Percentiles rank a stretch among this genome's conserved stretches.
Evolutionary conservation across 352 stramenopile species (phyloP).

Genomic region (Pythium scleroteichum): DNA sequence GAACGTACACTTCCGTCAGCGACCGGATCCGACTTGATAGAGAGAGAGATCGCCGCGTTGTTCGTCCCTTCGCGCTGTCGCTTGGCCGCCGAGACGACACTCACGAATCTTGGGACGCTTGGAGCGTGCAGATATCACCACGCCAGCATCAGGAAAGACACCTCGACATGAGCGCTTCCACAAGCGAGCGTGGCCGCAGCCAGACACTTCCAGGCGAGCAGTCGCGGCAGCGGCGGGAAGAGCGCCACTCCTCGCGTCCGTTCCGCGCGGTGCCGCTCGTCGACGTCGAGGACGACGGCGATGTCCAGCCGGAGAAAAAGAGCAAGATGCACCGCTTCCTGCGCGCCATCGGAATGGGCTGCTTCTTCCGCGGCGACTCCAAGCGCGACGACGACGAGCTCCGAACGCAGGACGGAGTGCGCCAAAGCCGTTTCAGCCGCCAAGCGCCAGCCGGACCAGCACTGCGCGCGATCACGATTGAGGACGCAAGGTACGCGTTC

Average conservation of each 20-base stretch:
- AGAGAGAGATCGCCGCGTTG: neutral
- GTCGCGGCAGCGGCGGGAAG: conserved; percentile 6
- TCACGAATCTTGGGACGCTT: neutral
- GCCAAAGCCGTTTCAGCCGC: conserved; percentile 1
- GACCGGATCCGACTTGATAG: neutral
- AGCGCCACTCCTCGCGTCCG: conserved; percentile 14
- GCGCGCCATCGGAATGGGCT: conserved; percentile 21
- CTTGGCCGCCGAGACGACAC: neutral
- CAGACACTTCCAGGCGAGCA: conserved; percentile 10
- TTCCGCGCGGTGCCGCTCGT: conserved; percentile 23
- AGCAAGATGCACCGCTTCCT: conserved; percentile 25
- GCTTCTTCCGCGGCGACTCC: conserved; percentile 12
- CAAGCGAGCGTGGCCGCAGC: conserved; percentile 2
- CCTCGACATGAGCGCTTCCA: conserved; percentile 4
- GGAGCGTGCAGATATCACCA: no score
- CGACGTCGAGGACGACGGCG: conserved; percentile 15
- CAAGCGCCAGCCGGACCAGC: conserved; percentile 17
- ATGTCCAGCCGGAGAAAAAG: neutral
- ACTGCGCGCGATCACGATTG: conserved; percentile 32
- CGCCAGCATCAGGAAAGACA: no score
- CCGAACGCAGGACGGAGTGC: neutral
- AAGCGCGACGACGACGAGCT: neutral
- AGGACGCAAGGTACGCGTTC: conserved; percentile 28
- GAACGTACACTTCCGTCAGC: neutral
- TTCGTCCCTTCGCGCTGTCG: conserved; percentile 1